phyloP scores from a whole-genome alignment of 2,329 filamentous ascomycete genomes.

The Nannizzia gypsea region DNA sequence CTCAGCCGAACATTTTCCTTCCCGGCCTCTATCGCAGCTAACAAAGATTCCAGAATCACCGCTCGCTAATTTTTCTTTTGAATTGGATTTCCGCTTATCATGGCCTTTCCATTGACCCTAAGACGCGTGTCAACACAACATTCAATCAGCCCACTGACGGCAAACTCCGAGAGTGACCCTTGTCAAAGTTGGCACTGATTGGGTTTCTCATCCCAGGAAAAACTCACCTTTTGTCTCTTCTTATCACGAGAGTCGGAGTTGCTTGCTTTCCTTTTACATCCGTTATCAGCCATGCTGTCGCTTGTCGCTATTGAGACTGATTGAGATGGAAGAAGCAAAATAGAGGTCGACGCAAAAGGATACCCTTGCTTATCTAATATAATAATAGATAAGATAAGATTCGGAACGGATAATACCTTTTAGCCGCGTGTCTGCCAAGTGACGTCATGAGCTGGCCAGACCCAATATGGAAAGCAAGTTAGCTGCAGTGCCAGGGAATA shows the following conservation, averaged over 20 bases:
- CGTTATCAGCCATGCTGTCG: neutral
- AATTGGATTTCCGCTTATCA: neutral
- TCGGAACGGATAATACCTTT: neutral
- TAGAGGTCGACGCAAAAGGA: neutral
- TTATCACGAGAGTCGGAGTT: neutral
- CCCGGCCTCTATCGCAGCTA: constrained; percentile 50
- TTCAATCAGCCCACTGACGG: constrained; percentile 6
- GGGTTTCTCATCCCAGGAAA: neutral
- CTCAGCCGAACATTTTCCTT: constrained; percentile 48
- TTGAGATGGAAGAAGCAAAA: neutral
- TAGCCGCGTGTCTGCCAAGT: neutral
- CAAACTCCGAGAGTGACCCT: neutral
- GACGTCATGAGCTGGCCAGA: neutral
- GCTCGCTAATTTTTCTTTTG: constrained; percentile 23
- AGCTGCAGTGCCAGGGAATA: neutral
- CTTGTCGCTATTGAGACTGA: no score
- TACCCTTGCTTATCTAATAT: neutral
- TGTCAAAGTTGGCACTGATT: neutral
- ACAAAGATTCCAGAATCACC: constrained; percentile 53
- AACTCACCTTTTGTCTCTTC: constrained; percentile 7
- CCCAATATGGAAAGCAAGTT: neutral
- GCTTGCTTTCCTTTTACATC: neutral
- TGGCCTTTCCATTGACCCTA: constrained; percentile 21
- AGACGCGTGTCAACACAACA: constrained; percentile 11
- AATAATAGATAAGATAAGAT: neutral